Evolutionary conservation across 108 stramenopile species (phyloP), one percentile per base, ranked within the genome.

Genomic region (Pseudonitzschia multiseries): DNA sequence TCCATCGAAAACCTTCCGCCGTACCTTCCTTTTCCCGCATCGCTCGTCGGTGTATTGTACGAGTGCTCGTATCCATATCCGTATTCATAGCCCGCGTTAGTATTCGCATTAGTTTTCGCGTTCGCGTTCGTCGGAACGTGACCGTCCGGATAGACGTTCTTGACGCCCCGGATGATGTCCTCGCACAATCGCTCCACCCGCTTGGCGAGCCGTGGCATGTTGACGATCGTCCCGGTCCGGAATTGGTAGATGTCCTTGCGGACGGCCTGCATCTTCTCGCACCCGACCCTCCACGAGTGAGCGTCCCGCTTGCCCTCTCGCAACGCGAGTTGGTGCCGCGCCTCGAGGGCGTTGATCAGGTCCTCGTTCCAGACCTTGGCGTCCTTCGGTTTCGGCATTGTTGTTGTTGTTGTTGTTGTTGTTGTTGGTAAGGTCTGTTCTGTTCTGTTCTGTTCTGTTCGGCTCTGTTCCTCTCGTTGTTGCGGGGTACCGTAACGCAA

Each of bases 341-440:
- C 77, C 29, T 52, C 44, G 10, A 77, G 64, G 51, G 71, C 77
- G 0, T 22, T 20, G 1, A 72, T 63, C n/a, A 77, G 48, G 56
- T 77, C 77, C 28, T 77, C 77, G 52, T 77, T 77, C 77, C 77
- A 77, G 8, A 77, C 62, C 53, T 61, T 76, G 9, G 59, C 59
- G 29, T 60, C 59, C 59, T 60, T 60, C 27, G 59, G 59, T 29
- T 33, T 4, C 0, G 0, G 22, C 59, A 60, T n/a, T n/a, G n/a
- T n/a, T n/a, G n/a, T n/a, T 60, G 42, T 10, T 42, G 42, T 9
- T 6, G 6, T 10, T 42, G 8, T 42, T 42, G 42, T 6, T 42
- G 6, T 9, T 10, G 10, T 42, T 42, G 42, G 42, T 6, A 42
- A 42, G 10, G 42, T n/a, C n/a, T n/a, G n/a, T n/a, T n/a, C n/a